These are phyloP conservation scores for Neofusicoccum parvum DNA, from an alignment of 2,329 filamentous ascomycete species.

Conservation along the genomic window DNA sequence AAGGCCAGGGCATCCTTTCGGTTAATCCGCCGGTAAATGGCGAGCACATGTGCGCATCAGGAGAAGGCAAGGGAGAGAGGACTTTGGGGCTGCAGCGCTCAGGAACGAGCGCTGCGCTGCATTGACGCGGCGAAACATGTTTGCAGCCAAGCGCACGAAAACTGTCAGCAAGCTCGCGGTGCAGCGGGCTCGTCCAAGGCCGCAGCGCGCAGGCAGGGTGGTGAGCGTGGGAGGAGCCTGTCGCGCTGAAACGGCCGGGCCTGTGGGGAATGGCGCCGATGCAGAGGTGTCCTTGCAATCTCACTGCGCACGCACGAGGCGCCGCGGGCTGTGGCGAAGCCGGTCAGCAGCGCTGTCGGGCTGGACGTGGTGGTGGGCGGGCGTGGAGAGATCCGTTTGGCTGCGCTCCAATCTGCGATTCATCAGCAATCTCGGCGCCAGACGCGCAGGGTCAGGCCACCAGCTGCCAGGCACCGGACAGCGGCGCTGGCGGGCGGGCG, in stretches of 20 bases:
- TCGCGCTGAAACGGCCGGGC: slow-evolving; percentile 13
- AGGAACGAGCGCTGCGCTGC: not conserved
- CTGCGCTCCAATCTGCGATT: slow-evolving; percentile 11
- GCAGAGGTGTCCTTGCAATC: slow-evolving; percentile 16
- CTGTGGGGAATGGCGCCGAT: slow-evolving; percentile 1
- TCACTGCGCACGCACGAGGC: slow-evolving; percentile 14
- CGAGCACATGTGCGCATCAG: not conserved
- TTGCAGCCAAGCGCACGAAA: not conserved
- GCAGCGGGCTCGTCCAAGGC: not conserved
- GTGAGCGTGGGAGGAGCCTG: slow-evolving; percentile 14
- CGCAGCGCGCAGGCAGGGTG: not conserved
- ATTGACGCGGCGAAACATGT: slow-evolving; percentile 12
- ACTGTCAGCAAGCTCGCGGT: not conserved
- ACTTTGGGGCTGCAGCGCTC: not conserved
- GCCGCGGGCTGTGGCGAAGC: slow-evolving; percentile 16
- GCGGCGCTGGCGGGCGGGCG: not conserved
- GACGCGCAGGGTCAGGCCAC: slow-evolving; percentile 12
- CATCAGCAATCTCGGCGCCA: slow-evolving; percentile 15
- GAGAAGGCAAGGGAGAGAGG: slow-evolving; percentile 11
- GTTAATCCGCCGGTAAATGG: slow-evolving; percentile 7
- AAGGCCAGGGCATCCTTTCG: slow-evolving; percentile 14
- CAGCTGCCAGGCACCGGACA: slow-evolving; percentile 4
- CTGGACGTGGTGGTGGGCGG: not conserved
- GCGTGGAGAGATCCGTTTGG: slow-evolving; percentile 15
- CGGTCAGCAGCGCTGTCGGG: not conserved